These are phyloP conservation scores for Corallochytrium limacisporum DNA, from an alignment of 78 protist species.

Conservation along the genomic window DNA sequence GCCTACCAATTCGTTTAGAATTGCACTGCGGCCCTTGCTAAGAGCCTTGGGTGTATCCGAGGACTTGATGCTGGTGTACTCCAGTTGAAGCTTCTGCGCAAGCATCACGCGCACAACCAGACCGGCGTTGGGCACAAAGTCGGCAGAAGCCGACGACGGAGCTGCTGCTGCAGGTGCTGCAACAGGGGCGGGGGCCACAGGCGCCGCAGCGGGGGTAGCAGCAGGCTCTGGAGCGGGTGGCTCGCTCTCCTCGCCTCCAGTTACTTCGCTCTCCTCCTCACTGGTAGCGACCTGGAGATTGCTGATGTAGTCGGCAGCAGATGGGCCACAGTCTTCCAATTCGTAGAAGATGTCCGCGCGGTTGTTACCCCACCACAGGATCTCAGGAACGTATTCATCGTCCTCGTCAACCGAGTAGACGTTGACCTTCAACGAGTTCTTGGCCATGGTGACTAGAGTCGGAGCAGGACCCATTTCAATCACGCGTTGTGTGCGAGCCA, in stretches of 20 bases:
- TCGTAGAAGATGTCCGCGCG: too few relatives aligned
- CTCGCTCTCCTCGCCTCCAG: neutral
- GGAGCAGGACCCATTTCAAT: conserved; percentile 51
- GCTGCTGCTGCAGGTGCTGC: conserved; percentile 1
- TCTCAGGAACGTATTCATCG: neutral
- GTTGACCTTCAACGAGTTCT: conserved; percentile 13
- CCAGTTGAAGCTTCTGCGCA: conserved; percentile 5
- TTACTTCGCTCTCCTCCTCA: too few relatives aligned
- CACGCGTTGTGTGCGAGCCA: conserved; percentile 17
- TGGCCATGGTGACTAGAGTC: conserved; percentile 26
- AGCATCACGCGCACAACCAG: conserved; percentile 15
- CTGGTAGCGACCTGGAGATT: too few relatives aligned
- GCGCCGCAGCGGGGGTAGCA: neutral
- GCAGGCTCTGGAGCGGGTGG: neutral
- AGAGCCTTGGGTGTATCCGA: neutral
- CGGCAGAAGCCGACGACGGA: neutral
- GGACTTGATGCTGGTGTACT: neutral
- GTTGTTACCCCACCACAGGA: too few relatives aligned
- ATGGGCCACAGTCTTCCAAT: too few relatives aligned
- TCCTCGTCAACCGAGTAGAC: neutral
- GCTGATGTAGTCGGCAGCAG: too few relatives aligned
- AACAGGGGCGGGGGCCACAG: neutral
- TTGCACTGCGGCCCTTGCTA: neutral
- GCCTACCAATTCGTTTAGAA: conserved; percentile 19
- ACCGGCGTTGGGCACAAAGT: neutral